Conservation (phyloP, 2,329 filamentous ascomycete species). For the Plectosphaerella cucumerina region DNA sequence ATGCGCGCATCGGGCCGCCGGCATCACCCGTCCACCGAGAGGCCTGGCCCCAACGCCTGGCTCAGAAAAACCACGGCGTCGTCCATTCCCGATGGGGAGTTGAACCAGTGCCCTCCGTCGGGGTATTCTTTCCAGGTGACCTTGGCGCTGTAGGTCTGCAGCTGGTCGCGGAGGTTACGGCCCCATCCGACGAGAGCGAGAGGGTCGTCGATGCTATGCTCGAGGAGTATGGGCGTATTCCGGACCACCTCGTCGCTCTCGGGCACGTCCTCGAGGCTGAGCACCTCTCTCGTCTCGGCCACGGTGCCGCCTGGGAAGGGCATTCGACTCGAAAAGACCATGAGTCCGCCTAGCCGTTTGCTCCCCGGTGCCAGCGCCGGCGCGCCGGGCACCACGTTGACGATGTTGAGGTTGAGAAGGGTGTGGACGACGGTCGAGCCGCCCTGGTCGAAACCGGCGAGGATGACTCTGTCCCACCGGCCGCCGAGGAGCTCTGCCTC, state of each 20-base stretch:
- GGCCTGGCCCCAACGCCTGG: neutral
- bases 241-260: constrained; percentile 25
- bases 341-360: constrained; percentile 24
- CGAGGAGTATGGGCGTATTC: constrained; percentile 38
- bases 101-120: constrained; percentile 39
- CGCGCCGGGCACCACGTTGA: neutral
- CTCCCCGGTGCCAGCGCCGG: constrained; percentile 7
- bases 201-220: constrained; percentile 40
- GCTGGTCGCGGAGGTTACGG: constrained; percentile 23
- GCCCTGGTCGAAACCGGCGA: constrained; percentile 44
- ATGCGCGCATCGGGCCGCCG: too few relatives aligned
- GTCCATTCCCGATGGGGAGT: constrained; percentile 36
- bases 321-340: constrained; percentile 32
- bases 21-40: neutral
- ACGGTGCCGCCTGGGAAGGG: constrained; percentile 28
- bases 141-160: constrained; percentile 30
- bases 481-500: constrained; percentile 32
- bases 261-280: constrained; percentile 21
- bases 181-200: constrained; percentile 33
- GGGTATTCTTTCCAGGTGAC: constrained; percentile 37
- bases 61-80: constrained; percentile 31
- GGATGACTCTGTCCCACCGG: constrained; percentile 31
- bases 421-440: constrained; percentile 33
- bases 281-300: constrained; percentile 22
- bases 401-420: constrained; percentile 27